Evolutionary conservation across 768 basidiomycete genomes (phyloP), one percentile per base, ranked within the genome.

Genomic region (Leccinum obscurum): DNA sequence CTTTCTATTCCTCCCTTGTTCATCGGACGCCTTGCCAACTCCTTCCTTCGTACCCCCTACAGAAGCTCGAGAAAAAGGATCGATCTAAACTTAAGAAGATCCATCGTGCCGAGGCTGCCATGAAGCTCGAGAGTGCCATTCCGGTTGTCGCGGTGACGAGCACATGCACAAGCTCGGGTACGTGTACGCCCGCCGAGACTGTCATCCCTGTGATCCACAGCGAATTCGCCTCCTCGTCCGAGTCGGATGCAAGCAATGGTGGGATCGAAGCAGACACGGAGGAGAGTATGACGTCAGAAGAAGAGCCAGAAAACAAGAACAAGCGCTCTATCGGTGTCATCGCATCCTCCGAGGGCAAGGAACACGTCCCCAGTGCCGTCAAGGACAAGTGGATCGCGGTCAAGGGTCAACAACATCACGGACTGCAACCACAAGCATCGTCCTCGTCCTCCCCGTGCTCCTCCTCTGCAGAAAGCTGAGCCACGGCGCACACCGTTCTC

Each of bases 301-400:
- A 81, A 58, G 84, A 90, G 68, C 69, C 71, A 22, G 82, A 85
- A 44, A 83, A 82, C 66, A 65, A 49, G 41, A 44, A 46, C 44
- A 46, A 46, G 44, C 44, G 44, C 44, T 20, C 44, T 4, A 46
- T 46, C 20, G 44, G 69, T 20, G 71, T 68, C 49, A 57, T 54
- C 34, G 53, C 57, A 55, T 54, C 57, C 5, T 46, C 57, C 6
- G 61, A 68, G 26, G 32, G 41, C 57, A 71, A 69, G 57, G 72
- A 78, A 44, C 72, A 57, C 24, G 7, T 32, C 64, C 17, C 44
- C 39, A 37, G 37, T 7, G 37, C 37, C 51, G 72, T 74, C 66
- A 83, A 81, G 70, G 89, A 92, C 68, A 90, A 88, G 70, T 92
- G 90, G 90, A 84, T 92, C 54, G 78, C 88, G 20, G 85, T 92